A percentile compares a stretch with the other conserved stretches of the same genome.
Conservation (phyloP, 192 early-diverging fungal species). For the Coemansia biformis region DNA sequence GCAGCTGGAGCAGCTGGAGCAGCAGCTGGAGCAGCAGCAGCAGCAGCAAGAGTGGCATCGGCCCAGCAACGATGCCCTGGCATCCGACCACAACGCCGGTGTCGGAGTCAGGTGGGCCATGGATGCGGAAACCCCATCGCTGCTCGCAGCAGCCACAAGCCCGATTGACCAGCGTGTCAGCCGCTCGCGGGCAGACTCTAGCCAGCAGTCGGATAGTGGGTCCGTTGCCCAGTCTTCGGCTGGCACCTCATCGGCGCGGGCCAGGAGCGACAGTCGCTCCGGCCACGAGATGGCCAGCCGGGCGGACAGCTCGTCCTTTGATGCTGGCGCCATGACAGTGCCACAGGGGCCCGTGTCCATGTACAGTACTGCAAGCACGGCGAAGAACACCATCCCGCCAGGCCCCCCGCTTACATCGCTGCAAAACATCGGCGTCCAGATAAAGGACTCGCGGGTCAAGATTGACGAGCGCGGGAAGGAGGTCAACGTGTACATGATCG, state of each 20-base stretch:
- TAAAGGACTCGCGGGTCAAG: conserved; percentile 57
- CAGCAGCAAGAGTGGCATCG: conserved; percentile 14
- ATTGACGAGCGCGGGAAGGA: conserved; percentile 77
- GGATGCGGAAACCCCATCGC: not conserved
- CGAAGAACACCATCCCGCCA: not conserved
- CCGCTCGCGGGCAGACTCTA: not conserved
- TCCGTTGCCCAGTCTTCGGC: not conserved
- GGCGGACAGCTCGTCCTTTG: not conserved
- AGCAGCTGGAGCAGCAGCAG: conserved; percentile 16
- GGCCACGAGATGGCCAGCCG: not conserved
- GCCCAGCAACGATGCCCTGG: conserved; percentile 5
- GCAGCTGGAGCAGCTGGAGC: conserved; percentile 7
- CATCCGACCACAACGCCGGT: not conserved
- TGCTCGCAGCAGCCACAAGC: not conserved
- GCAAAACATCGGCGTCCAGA: conserved; percentile 49
- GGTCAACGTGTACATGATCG: conserved; percentile 53
- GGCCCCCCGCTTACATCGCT: conserved; percentile 40
- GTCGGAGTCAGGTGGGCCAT: conserved; percentile 15
- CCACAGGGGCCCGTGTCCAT: conserved; percentile 2
- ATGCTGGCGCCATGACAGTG: no score
- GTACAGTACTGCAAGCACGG: conserved; percentile 2
- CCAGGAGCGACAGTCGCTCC: not conserved
- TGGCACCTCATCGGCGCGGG: not conserved
- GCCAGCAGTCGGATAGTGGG: not conserved
- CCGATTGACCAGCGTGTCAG: not conserved